Base-by-base conservation (phyloP, 2,329 filamentous ascomycete species). In the Neoscytalidium dimidiatum region DNA sequence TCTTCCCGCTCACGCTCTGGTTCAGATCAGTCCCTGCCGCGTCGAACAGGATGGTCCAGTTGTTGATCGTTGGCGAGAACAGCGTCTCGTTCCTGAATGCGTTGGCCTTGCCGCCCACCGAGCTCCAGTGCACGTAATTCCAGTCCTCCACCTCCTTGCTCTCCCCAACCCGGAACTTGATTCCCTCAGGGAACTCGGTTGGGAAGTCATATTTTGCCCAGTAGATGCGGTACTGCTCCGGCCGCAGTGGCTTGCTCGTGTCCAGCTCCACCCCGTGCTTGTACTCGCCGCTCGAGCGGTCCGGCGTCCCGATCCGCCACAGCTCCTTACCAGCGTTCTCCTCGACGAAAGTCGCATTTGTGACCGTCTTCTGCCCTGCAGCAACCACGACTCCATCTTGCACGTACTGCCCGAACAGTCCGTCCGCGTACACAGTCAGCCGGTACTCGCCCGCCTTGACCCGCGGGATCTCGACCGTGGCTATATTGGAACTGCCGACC, bases 51-150 rank as follows among this genome's bases (percentile, higher is more conserved):
- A 88, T 77, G 0, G 83, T 88, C 86, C 85, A 88, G 72, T 88
- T 86, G 71, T 86, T 86, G 28, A 86, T 80, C 60, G 82, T 80
- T 21, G 80, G 76, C 46, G 77, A 75, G 57, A 82, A 81, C 1
- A 67, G 58, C 4, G 79, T 73, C 49, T 80, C 75, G 1, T 78
- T 73, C 0, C 84, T 78, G 3, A 79, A 62, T 14, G 73, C 81
- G 72, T 87, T 84, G 1, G 78, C 84, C 29, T 83, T 77, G 5
- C 84, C 84, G 1, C 86, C 86, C 69, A 87, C 89, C 8, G 87
- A 85, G 64, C 83, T 85, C 88, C 87, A 90, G 71, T 90, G 88
- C 3, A 89, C 83, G 64, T 88, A 88, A 73, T 90, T 90, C 66
- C 88, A 78, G 69, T 87, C 85, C 11, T 75, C 72, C 0, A 74